Conservation (phyloP, 208 protist genomes). For the Crithidia expoeki region DNA sequence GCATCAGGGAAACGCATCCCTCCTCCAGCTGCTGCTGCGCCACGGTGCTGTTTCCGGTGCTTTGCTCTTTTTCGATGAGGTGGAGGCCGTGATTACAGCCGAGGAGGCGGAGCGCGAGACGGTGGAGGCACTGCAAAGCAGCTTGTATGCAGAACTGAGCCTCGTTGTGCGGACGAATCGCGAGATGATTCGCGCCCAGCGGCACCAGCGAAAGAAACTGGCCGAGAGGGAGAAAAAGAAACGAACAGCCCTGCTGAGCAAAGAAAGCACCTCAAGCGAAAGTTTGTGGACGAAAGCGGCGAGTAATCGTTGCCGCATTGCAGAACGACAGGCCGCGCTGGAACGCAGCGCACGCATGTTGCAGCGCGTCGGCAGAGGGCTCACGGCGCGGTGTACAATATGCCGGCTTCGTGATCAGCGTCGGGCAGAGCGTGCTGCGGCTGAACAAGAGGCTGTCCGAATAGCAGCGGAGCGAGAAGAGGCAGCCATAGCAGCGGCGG, state of each 20-base stretch:
- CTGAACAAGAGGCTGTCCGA: neutral
- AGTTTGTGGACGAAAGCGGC: neutral
- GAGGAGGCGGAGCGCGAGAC: slow-evolving; percentile 24
- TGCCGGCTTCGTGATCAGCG: neutral
- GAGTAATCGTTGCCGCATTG: neutral
- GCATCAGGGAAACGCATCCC: slow-evolving; percentile 11
- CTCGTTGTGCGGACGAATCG: neutral
- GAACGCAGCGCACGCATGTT: slow-evolving; percentile 9
- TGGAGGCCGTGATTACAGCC: slow-evolving; percentile 1
- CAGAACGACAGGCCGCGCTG: neutral
- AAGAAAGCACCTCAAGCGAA: neutral
- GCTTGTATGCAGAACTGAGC: neutral
- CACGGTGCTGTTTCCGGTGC: slow-evolving; percentile 32
- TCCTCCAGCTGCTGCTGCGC: slow-evolving; percentile 48
- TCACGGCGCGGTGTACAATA: neutral
- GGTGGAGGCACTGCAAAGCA: neutral
- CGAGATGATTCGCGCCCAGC: slow-evolving; percentile 1
- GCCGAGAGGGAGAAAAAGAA: slow-evolving; percentile 20
- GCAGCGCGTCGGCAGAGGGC: slow-evolving; percentile 36
- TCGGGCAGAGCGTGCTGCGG: neutral
- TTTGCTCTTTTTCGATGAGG: slow-evolving; percentile 23
- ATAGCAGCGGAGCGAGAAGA: neutral
- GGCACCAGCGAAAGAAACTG: slow-evolving; percentile 15
- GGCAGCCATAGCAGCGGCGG: neutral
- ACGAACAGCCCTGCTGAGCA: neutral